Evolutionary conservation across 805 yeast species (phyloP).

Genomic region (Schwanniomyces pseudopolymorphus): DNA sequence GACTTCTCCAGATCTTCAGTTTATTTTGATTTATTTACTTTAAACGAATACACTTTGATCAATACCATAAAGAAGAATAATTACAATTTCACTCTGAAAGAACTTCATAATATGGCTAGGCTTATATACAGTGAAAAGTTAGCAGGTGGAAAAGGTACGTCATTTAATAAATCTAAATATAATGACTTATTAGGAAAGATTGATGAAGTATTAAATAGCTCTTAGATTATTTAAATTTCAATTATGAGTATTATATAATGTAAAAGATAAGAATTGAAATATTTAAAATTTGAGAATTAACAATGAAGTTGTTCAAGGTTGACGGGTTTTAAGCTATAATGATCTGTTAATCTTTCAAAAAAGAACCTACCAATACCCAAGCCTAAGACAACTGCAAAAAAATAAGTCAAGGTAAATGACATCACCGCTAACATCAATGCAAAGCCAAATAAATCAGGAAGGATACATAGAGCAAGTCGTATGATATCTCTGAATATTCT

Average conservation of each 20-base stretch:
- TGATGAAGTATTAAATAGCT: slow-evolving; percentile 8
- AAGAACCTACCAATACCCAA: slow-evolving; percentile 68
- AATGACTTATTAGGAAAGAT: slow-evolving; percentile 32
- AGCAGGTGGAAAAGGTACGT: slow-evolving; percentile 36
- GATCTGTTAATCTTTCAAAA: slow-evolving; percentile 57
- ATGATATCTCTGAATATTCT: slow-evolving; percentile 49
- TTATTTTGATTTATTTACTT: slow-evolving; percentile 57
- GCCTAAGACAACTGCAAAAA: slow-evolving; percentile 73
- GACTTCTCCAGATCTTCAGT: slow-evolving; percentile 52
- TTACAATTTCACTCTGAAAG: slow-evolving; percentile 40
- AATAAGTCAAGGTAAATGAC: slow-evolving; percentile 65
- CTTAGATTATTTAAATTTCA: background rate
- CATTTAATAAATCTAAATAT: slow-evolving; percentile 39
- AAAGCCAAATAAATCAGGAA: slow-evolving; percentile 66
- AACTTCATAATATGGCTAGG: slow-evolving; percentile 50
- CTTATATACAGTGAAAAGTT: slow-evolving; percentile 50
- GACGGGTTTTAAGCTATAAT: slow-evolving; percentile 18
- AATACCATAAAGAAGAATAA: slow-evolving; percentile 37
- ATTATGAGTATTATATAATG: background rate
- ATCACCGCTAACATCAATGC: slow-evolving; percentile 78
- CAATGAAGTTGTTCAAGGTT: slow-evolving; percentile 1
- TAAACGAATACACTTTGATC: slow-evolving; percentile 46
- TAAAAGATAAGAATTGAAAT: background rate
- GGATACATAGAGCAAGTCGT: slow-evolving; percentile 54
- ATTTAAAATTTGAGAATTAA: background rate